Evolutionary conservation across 768 basidiomycete genomes (phyloP).

Genomic region (Lentinula raphanica): DNA sequence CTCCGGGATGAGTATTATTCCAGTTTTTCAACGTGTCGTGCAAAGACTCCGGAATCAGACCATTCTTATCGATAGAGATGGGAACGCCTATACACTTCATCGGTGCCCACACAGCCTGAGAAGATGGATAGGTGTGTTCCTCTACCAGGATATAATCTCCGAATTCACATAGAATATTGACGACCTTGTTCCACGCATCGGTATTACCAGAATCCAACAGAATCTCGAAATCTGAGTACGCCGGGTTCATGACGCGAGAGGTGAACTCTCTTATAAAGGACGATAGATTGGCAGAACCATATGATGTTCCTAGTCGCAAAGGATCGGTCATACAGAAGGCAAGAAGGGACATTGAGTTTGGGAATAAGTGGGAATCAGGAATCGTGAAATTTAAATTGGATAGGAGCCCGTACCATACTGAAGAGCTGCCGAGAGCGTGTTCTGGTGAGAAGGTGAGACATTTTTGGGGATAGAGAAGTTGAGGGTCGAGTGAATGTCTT

Average conservation of each 20-base stretch:
- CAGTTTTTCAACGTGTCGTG: constrained; percentile 37
- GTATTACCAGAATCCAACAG: constrained; percentile 8
- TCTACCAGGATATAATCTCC: constrained; percentile 29
- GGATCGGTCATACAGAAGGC: background rate
- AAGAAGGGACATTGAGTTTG: background rate
- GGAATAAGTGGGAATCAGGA: background rate
- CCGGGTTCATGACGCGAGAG: constrained; percentile 9
- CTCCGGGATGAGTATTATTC: constrained; percentile 36
- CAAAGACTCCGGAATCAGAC: constrained; percentile 45
- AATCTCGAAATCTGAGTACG: constrained; percentile 9
- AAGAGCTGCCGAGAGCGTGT: constrained; percentile 4
- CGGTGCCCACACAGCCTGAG: constrained; percentile 25
- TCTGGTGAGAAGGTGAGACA: background rate
- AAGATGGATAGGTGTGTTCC: constrained; percentile 32
- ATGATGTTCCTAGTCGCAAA: background rate
- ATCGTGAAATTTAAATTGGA: background rate
- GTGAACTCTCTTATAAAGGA: constrained; percentile 9
- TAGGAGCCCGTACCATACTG: constrained; percentile 6
- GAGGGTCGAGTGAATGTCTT: background rate
- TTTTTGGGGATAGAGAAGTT: background rate
- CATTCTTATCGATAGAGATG: constrained; percentile 44
- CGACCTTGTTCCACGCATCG: constrained; percentile 10
- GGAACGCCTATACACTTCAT: constrained; percentile 33
- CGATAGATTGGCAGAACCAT: constrained; percentile 3
- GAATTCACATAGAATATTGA: constrained; percentile 8